Evolutionary conservation across 2,329 filamentous ascomycete genomes (phyloP).

Genomic region (Zymoseptoria tritici): DNA sequence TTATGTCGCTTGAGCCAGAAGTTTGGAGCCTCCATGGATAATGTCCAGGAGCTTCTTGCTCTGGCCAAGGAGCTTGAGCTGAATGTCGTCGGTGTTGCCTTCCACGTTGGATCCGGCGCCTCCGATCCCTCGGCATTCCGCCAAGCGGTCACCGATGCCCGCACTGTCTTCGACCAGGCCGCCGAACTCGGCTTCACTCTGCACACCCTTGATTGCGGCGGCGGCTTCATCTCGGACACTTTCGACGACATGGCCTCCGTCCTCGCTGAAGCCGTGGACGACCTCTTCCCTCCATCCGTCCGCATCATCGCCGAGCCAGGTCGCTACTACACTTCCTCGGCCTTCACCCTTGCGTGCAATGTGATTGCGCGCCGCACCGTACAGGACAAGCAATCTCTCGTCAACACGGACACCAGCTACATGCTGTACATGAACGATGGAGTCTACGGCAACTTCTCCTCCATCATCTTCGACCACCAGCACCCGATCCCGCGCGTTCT

Average conservation of each 20-base stretch:
- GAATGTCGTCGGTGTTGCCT: slow-evolving; percentile 91
- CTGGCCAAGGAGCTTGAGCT: slow-evolving; percentile 75
- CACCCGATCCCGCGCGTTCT: slow-evolving; percentile 78
- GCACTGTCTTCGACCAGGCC: slow-evolving; percentile 81
- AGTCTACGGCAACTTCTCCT: slow-evolving; percentile 96
- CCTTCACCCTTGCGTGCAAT: slow-evolving; percentile 92
- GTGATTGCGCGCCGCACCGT: slow-evolving; percentile 92
- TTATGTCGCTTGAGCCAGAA: slow-evolving; percentile 94
- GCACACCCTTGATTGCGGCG: slow-evolving; percentile 86
- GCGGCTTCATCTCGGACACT: slow-evolving; percentile 82
- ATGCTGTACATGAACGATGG: slow-evolving; percentile 98
- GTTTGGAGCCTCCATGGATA: slow-evolving; percentile 86
- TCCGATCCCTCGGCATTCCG: slow-evolving; percentile 87
- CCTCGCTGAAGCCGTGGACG: slow-evolving; percentile 70
- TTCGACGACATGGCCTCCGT: slow-evolving; percentile 86
- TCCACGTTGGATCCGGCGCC: slow-evolving; percentile 94
- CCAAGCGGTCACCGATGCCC: slow-evolving; percentile 84
- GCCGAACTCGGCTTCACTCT: slow-evolving; percentile 67
- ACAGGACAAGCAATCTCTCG: slow-evolving; percentile 53
- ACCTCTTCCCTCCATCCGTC: slow-evolving; percentile 76
- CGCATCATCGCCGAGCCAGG: slow-evolving; percentile 93
- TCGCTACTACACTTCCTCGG: slow-evolving; percentile 87
- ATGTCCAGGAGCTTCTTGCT: slow-evolving; percentile 66
- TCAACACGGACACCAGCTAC: slow-evolving; percentile 59
- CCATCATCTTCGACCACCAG: slow-evolving; percentile 99